Evolutionary conservation across 208 protist genomes (phyloP).

Genomic region (Acanthamoeba lenticulata): DNA sequence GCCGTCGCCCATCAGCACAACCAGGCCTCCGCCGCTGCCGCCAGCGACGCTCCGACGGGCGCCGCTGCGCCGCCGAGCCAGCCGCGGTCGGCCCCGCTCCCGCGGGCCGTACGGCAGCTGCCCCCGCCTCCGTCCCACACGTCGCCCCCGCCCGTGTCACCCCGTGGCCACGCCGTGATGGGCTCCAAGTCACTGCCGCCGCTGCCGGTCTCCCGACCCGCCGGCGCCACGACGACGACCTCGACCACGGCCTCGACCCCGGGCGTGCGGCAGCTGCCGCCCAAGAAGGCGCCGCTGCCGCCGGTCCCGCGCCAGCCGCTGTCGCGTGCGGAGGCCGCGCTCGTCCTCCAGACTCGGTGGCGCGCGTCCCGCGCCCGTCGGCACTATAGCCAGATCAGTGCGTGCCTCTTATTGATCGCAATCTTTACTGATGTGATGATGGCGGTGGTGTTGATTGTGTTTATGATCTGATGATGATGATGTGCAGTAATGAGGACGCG

Average conservation of each 20-base stretch:
- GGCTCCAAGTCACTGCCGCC: background rate
- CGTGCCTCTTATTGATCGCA: background rate
- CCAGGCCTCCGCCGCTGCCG: too few species aligned
- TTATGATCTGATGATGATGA: background rate
- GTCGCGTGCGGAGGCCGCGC: background rate
- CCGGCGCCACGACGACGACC: background rate
- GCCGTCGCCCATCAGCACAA: too few species aligned
- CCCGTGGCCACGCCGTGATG: background rate
- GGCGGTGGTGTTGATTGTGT: too few species aligned
- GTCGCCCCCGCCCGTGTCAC: background rate
- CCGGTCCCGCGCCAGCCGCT: background rate
- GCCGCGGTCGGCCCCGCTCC: background rate
- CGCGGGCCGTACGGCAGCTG: background rate
- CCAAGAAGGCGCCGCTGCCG: background rate
- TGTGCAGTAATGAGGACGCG: background rate
- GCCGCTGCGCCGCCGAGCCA: background rate
- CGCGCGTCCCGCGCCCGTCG: background rate
- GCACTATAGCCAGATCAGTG: background rate
- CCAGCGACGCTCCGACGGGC: too few species aligned
- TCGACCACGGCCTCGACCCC: background rate
- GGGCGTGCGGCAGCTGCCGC: background rate
- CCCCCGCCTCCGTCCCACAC: background rate
- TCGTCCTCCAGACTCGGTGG: background rate
- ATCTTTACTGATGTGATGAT: background rate
- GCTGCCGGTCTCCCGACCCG: background rate